Evolutionary conservation across 2,329 filamentous ascomycete species (phyloP).

Genomic region (Ascosphaera pollenicola): DNA sequence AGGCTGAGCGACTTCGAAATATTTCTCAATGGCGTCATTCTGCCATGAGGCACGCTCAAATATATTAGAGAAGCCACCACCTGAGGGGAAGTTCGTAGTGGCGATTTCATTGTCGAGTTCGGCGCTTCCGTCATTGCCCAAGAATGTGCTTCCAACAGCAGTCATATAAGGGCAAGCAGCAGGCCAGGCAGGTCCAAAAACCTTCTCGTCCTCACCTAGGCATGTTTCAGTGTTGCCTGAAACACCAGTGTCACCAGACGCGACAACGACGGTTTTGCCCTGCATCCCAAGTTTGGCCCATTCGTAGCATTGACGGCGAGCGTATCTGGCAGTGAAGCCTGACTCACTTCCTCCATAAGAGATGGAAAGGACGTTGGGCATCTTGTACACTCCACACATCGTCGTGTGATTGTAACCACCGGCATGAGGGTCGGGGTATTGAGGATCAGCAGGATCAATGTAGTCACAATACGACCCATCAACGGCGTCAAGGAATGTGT

Average conservation of each 20-base stretch:
- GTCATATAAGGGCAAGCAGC: slow-evolving; percentile 41
- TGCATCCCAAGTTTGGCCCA: slow-evolving; percentile 43
- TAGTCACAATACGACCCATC: too few species aligned
- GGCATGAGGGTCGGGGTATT: too few species aligned
- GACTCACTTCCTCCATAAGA: slow-evolving; percentile 50
- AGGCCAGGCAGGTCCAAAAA: slow-evolving; percentile 33
- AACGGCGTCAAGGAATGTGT: too few species aligned
- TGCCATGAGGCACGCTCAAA: slow-evolving; percentile 29
- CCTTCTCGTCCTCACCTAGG: slow-evolving; percentile 29
- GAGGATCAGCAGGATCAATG: too few species aligned
- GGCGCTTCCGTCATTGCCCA: slow-evolving; percentile 18
- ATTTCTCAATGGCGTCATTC: slow-evolving; percentile 20
- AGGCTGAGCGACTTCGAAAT: slow-evolving; percentile 17
- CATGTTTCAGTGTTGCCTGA: slow-evolving; percentile 32
- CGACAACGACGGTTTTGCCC: slow-evolving; percentile 44
- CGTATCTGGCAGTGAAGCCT: slow-evolving; percentile 36
- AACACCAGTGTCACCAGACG: slow-evolving; percentile 40
- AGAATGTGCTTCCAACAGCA: slow-evolving; percentile 35
- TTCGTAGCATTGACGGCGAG: slow-evolving; percentile 36
- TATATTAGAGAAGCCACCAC: slow-evolving; percentile 26
- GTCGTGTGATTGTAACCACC: too few species aligned
- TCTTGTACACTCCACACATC: too few species aligned
- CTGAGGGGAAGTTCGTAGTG: slow-evolving; percentile 28
- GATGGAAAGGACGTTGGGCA: slow-evolving; percentile 44
- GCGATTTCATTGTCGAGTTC: too few species aligned